phyloP scores from a whole-genome alignment of 106 monocot species.

The Apostasia shenzhenica region DNA sequence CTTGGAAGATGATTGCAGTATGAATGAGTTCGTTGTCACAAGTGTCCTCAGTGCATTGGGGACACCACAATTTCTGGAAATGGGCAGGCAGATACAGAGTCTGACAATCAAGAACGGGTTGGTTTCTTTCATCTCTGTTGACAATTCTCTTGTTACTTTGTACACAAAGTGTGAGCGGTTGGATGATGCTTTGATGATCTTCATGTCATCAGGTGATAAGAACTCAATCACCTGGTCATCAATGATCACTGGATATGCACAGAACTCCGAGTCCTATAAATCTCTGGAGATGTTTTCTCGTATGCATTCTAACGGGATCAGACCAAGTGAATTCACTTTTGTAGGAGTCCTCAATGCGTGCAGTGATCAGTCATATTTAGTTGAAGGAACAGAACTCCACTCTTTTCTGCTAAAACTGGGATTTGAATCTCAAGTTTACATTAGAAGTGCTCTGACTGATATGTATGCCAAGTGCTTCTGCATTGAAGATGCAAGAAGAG shows the following conservation, averaged over 20 bases:
- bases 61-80: constrained; percentile 20
- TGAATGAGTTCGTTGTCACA: constrained; percentile 61
- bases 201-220: constrained; percentile 28
- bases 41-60: constrained; percentile 39
- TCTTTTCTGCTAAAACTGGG: constrained; percentile 53
- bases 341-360: constrained; percentile 67
- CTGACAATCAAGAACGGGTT: constrained; percentile 34
- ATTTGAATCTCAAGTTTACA: constrained; percentile 42
- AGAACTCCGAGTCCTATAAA: constrained; percentile 33
- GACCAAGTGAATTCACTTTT: constrained; percentile 57
- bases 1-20: constrained; percentile 12
- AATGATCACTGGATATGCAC: constrained; percentile 59
- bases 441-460: constrained; percentile 47
- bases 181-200: constrained; percentile 36
- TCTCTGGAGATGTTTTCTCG: constrained; percentile 37
- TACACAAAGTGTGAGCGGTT: constrained; percentile 48
- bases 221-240: constrained; percentile 69
- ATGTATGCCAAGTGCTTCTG: constrained; percentile 62
- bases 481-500: constrained; percentile 43
- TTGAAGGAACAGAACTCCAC: constrained; percentile 40
- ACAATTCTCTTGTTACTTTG: constrained; percentile 56
- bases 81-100: constrained; percentile 40
- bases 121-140: constrained; percentile 32
- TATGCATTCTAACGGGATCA: constrained; percentile 37
- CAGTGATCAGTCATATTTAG: constrained; percentile 21